Percentiles rank a stretch among this genome's conserved stretches.
phyloP scores from a whole-genome alignment of 2,329 filamentous ascomycete species.

The Ceratocystis smalleyi region DNA sequence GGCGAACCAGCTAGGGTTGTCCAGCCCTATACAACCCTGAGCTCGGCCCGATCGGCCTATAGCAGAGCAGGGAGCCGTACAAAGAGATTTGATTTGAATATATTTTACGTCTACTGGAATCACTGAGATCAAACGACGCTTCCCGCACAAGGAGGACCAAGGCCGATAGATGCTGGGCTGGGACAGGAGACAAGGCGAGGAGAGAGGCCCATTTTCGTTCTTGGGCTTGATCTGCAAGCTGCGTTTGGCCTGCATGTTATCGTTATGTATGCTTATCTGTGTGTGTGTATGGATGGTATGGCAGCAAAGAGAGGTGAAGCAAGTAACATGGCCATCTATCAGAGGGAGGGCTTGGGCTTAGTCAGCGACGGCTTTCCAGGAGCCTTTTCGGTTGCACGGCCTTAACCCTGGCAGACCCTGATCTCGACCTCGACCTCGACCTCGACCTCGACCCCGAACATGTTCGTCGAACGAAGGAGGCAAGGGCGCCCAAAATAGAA shows the following conservation, averaged over 20 bases:
- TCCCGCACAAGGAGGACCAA: no score
- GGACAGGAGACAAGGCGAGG: background rate
- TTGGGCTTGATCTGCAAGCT: background rate
- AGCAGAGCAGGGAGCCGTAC: background rate
- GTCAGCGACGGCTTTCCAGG: background rate
- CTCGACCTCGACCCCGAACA: background rate
- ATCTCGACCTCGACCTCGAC: background rate
- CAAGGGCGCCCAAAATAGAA: background rate
- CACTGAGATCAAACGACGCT: no score
- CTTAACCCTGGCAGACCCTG: background rate
- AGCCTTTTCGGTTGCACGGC: background rate
- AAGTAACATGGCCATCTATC: background rate
- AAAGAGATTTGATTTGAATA: no score
- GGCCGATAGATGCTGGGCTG: background rate
- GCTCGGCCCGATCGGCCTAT: background rate
- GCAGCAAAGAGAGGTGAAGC: background rate
- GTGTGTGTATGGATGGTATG: no score
- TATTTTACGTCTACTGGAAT: no score
- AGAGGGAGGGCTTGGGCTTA: background rate
- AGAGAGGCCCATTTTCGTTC: background rate
- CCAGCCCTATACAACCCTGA: constrained; percentile 2
- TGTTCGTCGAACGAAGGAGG: background rate
- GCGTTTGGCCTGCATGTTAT: background rate
- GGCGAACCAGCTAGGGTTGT: background rate
- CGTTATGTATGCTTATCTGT: background rate